These are phyloP conservation scores for Botrytis hyacinthi DNA, from an alignment of 2,329 filamentous ascomycete genomes.

Conservation along the genomic window DNA sequence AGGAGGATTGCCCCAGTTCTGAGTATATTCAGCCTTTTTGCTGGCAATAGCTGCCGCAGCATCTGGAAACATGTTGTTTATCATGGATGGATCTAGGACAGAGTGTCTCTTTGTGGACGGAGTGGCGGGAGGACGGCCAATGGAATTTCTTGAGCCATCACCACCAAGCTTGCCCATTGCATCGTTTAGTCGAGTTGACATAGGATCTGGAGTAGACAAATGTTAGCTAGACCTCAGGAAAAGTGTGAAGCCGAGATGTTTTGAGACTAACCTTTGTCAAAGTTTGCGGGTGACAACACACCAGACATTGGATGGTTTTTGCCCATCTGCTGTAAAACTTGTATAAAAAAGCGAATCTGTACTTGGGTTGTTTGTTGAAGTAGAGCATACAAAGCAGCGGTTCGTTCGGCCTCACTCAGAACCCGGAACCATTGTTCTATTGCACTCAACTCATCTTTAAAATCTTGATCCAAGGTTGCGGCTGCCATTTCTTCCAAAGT, in stretches of 20 bases:
- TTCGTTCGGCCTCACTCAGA: constrained; percentile 92
- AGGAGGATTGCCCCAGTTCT: constrained; percentile 86
- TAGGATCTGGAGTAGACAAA: constrained; percentile 67
- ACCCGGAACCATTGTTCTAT: constrained; percentile 99
- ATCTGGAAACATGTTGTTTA: constrained; percentile 99
- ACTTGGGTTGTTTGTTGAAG: constrained; percentile 98
- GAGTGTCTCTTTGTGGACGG: constrained; percentile 86
- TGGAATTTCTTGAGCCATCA: constrained; percentile 81
- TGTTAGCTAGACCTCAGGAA: constrained; percentile 21
- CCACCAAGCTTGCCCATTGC: constrained; percentile 94
- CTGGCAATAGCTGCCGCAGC: constrained; percentile 97
- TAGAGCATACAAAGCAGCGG: constrained; percentile 89
- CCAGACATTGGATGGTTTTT: constrained; percentile 97
- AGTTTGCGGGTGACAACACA: constrained; percentile 88
- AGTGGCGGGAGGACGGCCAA: constrained; percentile 75
- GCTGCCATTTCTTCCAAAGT: constrained; percentile 98
- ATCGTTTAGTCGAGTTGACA: constrained; percentile 93
- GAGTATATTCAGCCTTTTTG: constrained; percentile 95
- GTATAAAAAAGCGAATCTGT: constrained; percentile 98
- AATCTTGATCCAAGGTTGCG: constrained; percentile 97
- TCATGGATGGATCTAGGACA: constrained; percentile 86
- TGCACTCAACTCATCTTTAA: constrained; percentile 97
- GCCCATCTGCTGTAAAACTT: constrained; percentile 97
- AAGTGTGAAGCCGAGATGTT: background rate
- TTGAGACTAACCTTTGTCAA: constrained; percentile 77